These are phyloP conservation scores for Yarrowia sp. DNA, from an alignment of 805 yeast species.

Conservation along the genomic window DNA sequence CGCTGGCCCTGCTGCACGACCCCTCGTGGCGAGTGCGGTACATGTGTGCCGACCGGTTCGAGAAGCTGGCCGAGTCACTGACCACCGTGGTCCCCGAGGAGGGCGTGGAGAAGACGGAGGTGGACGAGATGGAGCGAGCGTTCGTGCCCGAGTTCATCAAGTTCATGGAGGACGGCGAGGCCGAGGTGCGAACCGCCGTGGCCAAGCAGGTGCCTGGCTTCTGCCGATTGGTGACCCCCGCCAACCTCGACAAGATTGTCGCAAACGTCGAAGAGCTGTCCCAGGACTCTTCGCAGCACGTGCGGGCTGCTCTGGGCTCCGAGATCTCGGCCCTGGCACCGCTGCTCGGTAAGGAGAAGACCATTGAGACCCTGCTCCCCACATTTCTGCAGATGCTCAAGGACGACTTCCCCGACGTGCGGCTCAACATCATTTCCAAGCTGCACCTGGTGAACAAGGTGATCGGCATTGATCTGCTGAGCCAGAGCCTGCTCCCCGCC, in stretches of 20 bases:
- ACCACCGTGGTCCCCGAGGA: slow-evolving; percentile 10
- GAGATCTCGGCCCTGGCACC: slow-evolving; percentile 89
- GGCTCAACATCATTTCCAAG: slow-evolving; percentile 91
- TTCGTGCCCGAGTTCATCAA: slow-evolving; percentile 74
- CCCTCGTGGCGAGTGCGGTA: slow-evolving; percentile 98
- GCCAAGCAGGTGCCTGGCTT: slow-evolving; percentile 83
- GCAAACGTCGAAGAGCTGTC: slow-evolving; percentile 85
- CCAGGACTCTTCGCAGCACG: slow-evolving; percentile 90
- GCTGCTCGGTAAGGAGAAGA: slow-evolving; percentile 79
- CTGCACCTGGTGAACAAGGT: slow-evolving; percentile 91
- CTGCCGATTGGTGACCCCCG: slow-evolving; percentile 50
- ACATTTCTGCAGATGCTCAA: slow-evolving; percentile 90
- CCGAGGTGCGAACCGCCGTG: slow-evolving; percentile 94
- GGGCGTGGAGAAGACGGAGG: slow-evolving; percentile 46
- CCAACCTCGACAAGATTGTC: slow-evolving; percentile 70
- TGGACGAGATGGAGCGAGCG: slow-evolving; percentile 60
- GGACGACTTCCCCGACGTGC: slow-evolving; percentile 96
- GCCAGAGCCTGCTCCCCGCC: slow-evolving; percentile 91
- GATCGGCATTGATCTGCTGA: slow-evolving; percentile 85
- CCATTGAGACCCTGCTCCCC: slow-evolving; percentile 83
- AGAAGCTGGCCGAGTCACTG: slow-evolving; percentile 71
- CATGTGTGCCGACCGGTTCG: slow-evolving; percentile 96
- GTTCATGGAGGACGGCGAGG: slow-evolving; percentile 89
- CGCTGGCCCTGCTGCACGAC: slow-evolving; percentile 78
- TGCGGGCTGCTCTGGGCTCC: slow-evolving; percentile 89